phyloP scores from a whole-genome alignment of 257 asterid genomes.

The Anisodus acutangulus region DNA sequence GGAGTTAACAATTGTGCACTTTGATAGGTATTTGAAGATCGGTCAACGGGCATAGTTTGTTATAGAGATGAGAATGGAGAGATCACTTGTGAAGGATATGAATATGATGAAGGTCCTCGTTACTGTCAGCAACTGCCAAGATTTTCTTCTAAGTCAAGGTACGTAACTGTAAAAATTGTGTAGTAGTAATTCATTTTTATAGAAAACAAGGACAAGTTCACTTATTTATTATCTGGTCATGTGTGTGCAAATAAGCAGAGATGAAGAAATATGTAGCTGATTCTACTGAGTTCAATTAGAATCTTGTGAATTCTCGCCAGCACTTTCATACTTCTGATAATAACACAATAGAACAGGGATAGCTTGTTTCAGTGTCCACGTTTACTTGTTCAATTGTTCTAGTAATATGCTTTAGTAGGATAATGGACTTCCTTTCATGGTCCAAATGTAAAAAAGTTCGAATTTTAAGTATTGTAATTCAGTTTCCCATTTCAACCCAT shows the following conservation, averaged over 20 bases:
- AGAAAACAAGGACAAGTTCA: not conserved
- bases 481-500: not conserved
- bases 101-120: slow-evolving; percentile 46
- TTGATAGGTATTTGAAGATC: slow-evolving; percentile 41
- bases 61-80: slow-evolving; percentile 42
- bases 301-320: not conserved
- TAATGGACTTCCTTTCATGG: not conserved
- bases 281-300: not conserved
- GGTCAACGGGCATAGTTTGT: slow-evolving; percentile 39
- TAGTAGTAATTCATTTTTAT: not conserved
- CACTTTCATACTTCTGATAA: not conserved
- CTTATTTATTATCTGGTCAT: not conserved
- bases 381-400: not conserved
- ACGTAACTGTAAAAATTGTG: not conserved
- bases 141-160: slow-evolving; percentile 32
- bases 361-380: not conserved
- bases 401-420: not conserved
- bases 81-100: slow-evolving; percentile 43
- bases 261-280: slow-evolving; percentile 26
- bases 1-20: not conserved
- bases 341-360: not conserved
- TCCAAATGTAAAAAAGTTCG: not conserved
- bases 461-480: not conserved
- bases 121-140: slow-evolving; percentile 25
- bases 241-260: slow-evolving; percentile 11